A percentile compares a stretch with the other conserved stretches of the same genome.
Evolutionary conservation across 2,329 filamentous ascomycete genomes (phyloP).

Genomic region (Stagonosporopsis rhizophila): DNA sequence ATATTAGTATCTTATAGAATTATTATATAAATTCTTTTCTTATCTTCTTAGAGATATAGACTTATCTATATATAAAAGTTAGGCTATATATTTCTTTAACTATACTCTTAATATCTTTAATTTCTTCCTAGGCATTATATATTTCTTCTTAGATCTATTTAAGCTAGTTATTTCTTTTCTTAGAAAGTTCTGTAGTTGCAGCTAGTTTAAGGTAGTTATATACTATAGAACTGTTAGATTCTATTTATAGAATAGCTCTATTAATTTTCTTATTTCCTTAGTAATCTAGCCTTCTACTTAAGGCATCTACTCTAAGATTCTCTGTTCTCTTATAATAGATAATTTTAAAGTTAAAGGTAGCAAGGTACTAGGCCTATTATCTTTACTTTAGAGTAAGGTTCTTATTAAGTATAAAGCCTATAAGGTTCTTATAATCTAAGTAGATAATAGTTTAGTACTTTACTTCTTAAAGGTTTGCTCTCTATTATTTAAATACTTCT

Average conservation of each 20-base stretch:
- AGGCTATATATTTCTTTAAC: background rate
- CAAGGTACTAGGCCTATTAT: constrained; percentile 2
- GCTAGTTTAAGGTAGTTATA: background rate
- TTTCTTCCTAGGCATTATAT: background rate
- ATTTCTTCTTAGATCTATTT: no score
- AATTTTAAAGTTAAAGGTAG: constrained; percentile 12
- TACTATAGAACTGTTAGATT: background rate
- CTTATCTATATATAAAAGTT: background rate
- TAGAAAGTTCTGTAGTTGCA: background rate
- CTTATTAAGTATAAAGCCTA: constrained; percentile 7
- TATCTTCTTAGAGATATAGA: background rate
- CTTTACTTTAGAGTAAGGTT: background rate
- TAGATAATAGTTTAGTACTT: constrained; percentile 5
- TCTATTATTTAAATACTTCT: constrained; percentile 7
- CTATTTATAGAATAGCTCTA: background rate
- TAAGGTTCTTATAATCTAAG: constrained; percentile 13
- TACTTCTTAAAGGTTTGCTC: constrained; percentile 5
- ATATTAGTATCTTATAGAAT: background rate
- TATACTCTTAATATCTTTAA: background rate
- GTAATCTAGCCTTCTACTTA: background rate
- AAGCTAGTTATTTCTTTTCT: background rate
- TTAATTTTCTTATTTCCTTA: background rate
- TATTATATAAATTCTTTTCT: background rate
- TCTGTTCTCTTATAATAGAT: constrained; percentile 10
- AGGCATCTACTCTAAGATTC: background rate